These are phyloP conservation scores for Kingdonia uniflora DNA, from an alignment of 164 flowering plant species.

Conservation along the genomic window DNA sequence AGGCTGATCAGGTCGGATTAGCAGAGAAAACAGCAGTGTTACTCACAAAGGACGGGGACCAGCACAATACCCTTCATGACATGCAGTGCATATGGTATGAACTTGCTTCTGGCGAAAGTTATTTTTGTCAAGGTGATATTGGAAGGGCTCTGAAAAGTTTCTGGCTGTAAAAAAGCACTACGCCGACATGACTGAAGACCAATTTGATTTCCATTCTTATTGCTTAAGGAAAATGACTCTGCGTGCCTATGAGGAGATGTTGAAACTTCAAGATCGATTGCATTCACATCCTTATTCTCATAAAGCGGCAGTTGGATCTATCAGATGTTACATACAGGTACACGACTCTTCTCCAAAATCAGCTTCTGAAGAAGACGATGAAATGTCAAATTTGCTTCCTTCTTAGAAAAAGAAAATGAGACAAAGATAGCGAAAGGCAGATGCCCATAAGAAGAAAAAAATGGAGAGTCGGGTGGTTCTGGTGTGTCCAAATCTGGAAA, in stretches of 20 bases:
- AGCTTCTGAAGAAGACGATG: constrained; percentile 72
- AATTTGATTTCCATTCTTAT: constrained; percentile 97
- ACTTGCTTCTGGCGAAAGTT: constrained; percentile 96
- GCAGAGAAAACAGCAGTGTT: constrained; percentile 96
- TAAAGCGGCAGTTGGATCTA: constrained; percentile 93
- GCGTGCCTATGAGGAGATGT: constrained; percentile 91
- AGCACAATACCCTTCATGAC: constrained; percentile 94
- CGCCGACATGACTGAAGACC: constrained; percentile 97
- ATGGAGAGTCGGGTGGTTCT: constrained; percentile 44
- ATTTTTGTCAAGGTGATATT: constrained; percentile 92
- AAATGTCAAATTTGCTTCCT: constrained; percentile 70
- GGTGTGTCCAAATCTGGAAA: constrained; percentile 69
- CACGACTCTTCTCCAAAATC: constrained; percentile 84
- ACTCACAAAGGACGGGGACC: constrained; percentile 98
- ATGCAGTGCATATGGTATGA: constrained; percentile 99
- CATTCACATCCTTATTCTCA: constrained; percentile 90
- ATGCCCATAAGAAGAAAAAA: constrained; percentile 85
- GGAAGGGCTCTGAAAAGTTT: constrained; percentile 91
- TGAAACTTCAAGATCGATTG: constrained; percentile 89
- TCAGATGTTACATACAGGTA: constrained; percentile 85
- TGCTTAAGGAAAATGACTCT: constrained; percentile 97
- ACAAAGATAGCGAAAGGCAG: constrained; percentile 92
- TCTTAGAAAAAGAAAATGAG: constrained; percentile 92
- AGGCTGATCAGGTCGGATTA: constrained; percentile 96
- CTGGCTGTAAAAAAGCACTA: constrained; percentile 98